phyloP scores from a whole-genome alignment of 345 rosid genomes.

The Bretschneidera sinensis region DNA sequence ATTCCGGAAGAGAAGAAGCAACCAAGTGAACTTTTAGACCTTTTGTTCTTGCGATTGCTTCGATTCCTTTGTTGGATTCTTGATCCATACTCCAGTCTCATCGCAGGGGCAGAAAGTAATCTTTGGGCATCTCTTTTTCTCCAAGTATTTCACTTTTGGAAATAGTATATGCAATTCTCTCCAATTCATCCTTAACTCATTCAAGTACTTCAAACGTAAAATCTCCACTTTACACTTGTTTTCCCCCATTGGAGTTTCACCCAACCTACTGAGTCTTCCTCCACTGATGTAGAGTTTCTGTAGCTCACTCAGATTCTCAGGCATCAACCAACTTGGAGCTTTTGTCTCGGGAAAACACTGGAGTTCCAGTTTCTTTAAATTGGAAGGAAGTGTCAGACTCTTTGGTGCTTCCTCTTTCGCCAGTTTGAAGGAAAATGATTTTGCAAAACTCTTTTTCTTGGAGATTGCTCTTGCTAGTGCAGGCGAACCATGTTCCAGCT shows the following conservation, averaged over 20 bases:
- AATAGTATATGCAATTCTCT: constrained; percentile 21
- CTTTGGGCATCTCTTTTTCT: constrained; percentile 32
- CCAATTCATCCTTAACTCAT: constrained; percentile 30
- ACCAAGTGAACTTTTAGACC: too few relatives aligned
- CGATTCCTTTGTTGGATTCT: background rate
- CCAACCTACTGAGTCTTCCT: constrained; percentile 28
- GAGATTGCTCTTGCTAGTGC: background rate
- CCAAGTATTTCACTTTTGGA: constrained; percentile 26
- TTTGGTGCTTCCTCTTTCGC: background rate
- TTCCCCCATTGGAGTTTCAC: background rate
- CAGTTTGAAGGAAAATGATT: too few relatives aligned
- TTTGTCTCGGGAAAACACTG: constrained; percentile 20
- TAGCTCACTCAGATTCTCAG: background rate
- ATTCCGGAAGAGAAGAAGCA: background rate
- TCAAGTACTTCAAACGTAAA: constrained; percentile 42
- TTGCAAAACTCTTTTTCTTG: background rate
- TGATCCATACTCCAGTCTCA: constrained; percentile 35
- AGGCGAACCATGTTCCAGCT: background rate
- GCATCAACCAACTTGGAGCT: constrained; percentile 23
- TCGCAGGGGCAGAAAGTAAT: constrained; percentile 36
- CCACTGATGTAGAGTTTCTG: constrained; percentile 34
- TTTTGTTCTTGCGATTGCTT: background rate
- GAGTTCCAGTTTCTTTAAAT: constrained; percentile 32
- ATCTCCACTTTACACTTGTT: constrained; percentile 13
- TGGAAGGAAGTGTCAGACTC: constrained; percentile 13